Conservation (phyloP, 495 filamentous ascomycete genomes). For the Daldinia loculata region DNA sequence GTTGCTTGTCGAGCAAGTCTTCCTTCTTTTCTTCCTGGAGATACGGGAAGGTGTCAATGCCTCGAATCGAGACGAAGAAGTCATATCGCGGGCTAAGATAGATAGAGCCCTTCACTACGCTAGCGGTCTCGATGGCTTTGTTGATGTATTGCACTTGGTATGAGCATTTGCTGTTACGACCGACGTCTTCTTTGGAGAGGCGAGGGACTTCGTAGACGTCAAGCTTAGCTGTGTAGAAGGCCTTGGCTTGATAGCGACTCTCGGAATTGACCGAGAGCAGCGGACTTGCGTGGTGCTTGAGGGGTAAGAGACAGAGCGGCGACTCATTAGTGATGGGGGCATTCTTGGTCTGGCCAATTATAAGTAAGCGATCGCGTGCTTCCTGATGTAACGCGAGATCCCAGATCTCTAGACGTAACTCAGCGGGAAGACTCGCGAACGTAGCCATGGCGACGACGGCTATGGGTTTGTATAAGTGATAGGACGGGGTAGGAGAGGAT, state of each 20-base stretch:
- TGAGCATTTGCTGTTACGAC: neutral
- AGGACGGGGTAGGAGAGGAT: no score
- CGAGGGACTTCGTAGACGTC: constrained; percentile 2
- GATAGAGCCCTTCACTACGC: neutral
- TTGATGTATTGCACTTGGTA: constrained; percentile 2
- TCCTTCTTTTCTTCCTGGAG: neutral
- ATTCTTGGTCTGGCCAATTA: neutral
- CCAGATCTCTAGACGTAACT: constrained; percentile 20
- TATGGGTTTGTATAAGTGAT: neutral
- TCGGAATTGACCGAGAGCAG: constrained; percentile 18
- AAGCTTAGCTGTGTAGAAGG: constrained; percentile 13
- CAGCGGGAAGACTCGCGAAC: constrained; percentile 8
- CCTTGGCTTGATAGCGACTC: constrained; percentile 13
- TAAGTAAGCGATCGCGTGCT: constrained; percentile 12
- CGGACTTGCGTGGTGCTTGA: constrained; percentile 10
- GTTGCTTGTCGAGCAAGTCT: neutral
- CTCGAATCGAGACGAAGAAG: neutral
- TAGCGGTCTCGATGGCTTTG: neutral
- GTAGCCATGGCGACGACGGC: neutral
- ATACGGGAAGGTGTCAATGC: neutral
- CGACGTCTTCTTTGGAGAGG: neutral
- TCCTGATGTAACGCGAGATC: constrained; percentile 11
- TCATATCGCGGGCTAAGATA: constrained; percentile 13
- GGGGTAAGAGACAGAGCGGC: neutral
- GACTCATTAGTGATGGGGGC: neutral